Base-by-base conservation (phyloP, 768 basidiomycete species). In the Punctularia strigosozonata region DNA sequence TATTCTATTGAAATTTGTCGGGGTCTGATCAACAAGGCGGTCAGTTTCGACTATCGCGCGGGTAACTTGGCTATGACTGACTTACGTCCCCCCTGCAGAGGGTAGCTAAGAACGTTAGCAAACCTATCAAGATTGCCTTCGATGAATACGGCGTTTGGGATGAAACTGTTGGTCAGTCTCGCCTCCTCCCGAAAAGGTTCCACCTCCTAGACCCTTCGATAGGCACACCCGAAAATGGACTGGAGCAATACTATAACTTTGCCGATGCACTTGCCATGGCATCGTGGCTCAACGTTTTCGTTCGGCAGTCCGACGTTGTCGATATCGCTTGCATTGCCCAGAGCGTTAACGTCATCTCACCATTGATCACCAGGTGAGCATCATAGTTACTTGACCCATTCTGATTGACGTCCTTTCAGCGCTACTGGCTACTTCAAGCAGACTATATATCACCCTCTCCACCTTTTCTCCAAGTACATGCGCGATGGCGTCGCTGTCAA, bases 281-380 rank as follows among this genome's bases (percentile, higher is more conserved):
- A 3, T 60, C 71, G 6, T 78, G 75, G 73, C 53, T 78, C 38
- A 76, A 77, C 48, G 67, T 75, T 4, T 71, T 78, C 43, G 64
- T 77, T 5, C 62, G 75, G 14, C 71, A 78, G 37, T 69, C 72
- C 4, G 69, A 74, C 46, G 59, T 74, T 5, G 68, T 77, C 31
- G 70, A 71, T 43, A 72, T 77, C 35, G 75, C 75, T 2, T 77
- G 75, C 47, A 66, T 76, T 32, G 74, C 76, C 4, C 76, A 78
- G 62, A 68, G 52, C 7, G 63, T 70, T 21, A 70, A 70, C 42
- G 67, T 71, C 31, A 67, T 69, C 19, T 70, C 64, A 5, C 65
- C 69, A 14, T 43, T 50, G 15, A 46, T 52, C 8, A 46, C 45
- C 6, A 48, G 10, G 66, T 65, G 39, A 37, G 60, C 42, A 17